These are phyloP conservation scores for Calocera cornea DNA, from an alignment of 768 basidiomycete species.

Conservation along the genomic window DNA sequence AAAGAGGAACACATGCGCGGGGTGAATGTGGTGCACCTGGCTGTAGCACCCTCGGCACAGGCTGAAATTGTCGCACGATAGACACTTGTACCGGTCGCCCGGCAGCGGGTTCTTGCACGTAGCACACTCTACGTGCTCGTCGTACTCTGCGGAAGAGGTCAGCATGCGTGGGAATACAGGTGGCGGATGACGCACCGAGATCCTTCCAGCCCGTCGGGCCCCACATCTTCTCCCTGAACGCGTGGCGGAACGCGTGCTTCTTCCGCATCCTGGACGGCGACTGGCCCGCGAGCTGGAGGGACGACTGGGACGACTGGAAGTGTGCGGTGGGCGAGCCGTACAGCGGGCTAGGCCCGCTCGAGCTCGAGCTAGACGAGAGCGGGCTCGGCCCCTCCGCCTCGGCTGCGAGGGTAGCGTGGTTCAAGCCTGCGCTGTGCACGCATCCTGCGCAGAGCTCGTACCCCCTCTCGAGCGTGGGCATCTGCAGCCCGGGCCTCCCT, in stretches of 20 bases:
- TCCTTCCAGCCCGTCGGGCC: conserved; percentile 71
- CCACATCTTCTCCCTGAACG: conserved; percentile 81
- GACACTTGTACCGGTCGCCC: conserved; percentile 66
- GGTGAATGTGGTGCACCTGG: conserved; percentile 84
- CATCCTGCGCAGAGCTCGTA: conserved; percentile 80
- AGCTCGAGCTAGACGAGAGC: conserved; percentile 13
- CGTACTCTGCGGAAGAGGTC: conserved; percentile 40
- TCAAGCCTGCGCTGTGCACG: conserved; percentile 61
- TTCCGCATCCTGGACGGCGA: conserved; percentile 32
- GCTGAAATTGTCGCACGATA: conserved; percentile 63
- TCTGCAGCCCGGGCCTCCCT: neutral
- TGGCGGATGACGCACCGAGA: conserved; percentile 46
- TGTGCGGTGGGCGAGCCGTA: neutral
- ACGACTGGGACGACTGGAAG: neutral
- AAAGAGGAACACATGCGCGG: conserved; percentile 70
- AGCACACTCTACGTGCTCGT: conserved; percentile 64
- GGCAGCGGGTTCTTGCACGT: conserved; percentile 57
- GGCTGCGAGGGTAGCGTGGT: conserved; percentile 56
- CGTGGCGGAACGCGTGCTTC: conserved; percentile 70
- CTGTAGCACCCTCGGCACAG: conserved; percentile 68
- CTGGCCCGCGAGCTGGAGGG: neutral
- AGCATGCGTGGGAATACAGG: neutral
- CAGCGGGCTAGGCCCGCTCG: conserved; percentile 21
- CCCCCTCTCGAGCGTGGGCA: conserved; percentile 27
- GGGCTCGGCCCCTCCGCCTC: conserved; percentile 31